These are phyloP conservation scores for Cyclotella choctawhatcheeana DNA, from an alignment of 108 stramenopile species.

Conservation along the genomic window DNA sequence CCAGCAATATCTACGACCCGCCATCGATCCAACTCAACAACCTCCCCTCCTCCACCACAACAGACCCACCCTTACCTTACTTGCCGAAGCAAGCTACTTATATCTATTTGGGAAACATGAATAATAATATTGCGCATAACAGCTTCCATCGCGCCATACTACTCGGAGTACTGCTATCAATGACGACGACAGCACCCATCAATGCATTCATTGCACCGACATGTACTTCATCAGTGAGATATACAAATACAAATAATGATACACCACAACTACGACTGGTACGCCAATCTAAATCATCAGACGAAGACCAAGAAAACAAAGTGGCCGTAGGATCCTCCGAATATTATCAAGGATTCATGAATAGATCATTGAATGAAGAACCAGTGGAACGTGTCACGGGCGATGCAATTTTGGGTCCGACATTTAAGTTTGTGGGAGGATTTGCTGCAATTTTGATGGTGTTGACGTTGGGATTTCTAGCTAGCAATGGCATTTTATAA, in stretches of 20 bases:
- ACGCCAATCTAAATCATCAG: background rate
- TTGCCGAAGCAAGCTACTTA: too few species aligned
- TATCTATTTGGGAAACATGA: too few species aligned
- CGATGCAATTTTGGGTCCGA: conserved; percentile 49
- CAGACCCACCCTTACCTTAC: too few species aligned
- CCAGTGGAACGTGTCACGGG: conserved; percentile 44
- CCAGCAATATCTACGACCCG: too few species aligned
- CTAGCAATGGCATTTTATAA: conserved; percentile 38
- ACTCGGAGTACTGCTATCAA: background rate
- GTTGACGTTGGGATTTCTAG: conserved; percentile 36
- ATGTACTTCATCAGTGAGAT: background rate
- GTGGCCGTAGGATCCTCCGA: conserved; percentile 34
- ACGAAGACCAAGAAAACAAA: background rate
- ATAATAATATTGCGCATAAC: too few species aligned
- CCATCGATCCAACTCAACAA: too few species aligned
- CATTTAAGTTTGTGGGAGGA: conserved; percentile 47
- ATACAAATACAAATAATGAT: too few species aligned
- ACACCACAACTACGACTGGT: too few species aligned
- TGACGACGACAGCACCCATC: background rate
- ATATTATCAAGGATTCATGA: conserved; percentile 51
- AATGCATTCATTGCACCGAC: background rate
- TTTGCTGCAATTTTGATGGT: conserved; percentile 26
- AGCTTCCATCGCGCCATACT: too few species aligned
- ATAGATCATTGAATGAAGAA: conserved; percentile 40
- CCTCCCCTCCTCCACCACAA: too few species aligned